Percentiles rank a stretch among this genome's conserved stretches.
phyloP scores from a whole-genome alignment of 345 rosid genomes.

The Gossypium anomalum region DNA sequence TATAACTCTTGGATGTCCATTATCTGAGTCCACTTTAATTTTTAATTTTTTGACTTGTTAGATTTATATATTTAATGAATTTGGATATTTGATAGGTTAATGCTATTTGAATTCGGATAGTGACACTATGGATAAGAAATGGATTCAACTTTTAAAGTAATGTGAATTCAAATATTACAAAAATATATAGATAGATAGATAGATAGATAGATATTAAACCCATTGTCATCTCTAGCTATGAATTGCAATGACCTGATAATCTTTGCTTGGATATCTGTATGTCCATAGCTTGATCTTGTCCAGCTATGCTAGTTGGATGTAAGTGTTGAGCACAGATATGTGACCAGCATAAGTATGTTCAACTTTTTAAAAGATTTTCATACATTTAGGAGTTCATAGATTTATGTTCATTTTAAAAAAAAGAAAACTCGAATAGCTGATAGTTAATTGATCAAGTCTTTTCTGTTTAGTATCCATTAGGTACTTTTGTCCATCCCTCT shows the following conservation, averaged over 20 bases:
- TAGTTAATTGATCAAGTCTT: constrained; percentile 8
- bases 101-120: not conserved
- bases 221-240: not conserved
- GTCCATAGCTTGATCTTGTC: not conserved
- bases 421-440: not conserved
- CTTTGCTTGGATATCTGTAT: not conserved
- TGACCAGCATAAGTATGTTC: not conserved
- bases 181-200: no score
- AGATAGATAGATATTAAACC: not conserved
- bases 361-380: not conserved
- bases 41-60: not conserved
- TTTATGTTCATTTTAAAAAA: not conserved
- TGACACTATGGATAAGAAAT: not conserved
- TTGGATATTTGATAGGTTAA: not conserved
- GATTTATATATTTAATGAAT: not conserved
- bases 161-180: not conserved
- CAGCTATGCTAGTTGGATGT: not conserved
- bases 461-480: constrained; percentile 38
- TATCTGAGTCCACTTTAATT: not conserved
- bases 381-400: no score
- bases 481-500: constrained; percentile 52
- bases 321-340: not conserved
- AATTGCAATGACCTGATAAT: not conserved
- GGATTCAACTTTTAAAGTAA: not conserved
- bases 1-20: not conserved